Evolutionary conservation across 768 basidiomycete species (phyloP).

Genomic region (Kwoniella mangroviensis): DNA sequence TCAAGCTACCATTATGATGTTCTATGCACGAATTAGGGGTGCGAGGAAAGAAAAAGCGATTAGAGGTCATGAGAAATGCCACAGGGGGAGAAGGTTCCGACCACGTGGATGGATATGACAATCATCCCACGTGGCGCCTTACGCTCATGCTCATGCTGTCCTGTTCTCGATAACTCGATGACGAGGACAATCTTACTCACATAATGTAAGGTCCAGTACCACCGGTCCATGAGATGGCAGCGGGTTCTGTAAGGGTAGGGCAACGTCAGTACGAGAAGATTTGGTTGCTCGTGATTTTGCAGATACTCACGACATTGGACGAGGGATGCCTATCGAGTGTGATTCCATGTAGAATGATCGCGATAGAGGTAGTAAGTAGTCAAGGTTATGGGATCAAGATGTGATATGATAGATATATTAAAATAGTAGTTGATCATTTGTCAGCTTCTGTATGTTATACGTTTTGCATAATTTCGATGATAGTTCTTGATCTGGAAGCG

Average conservation of each 20-base stretch:
- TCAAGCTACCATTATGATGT: background rate
- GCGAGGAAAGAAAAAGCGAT: too few species aligned
- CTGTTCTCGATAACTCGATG: background rate
- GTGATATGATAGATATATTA: background rate
- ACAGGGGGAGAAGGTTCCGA: background rate
- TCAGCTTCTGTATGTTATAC: too few species aligned
- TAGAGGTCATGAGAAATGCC: background rate
- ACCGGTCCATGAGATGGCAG: constrained; percentile 42
- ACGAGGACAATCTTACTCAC: constrained; percentile 25
- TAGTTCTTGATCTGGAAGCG: too few species aligned
- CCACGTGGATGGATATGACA: too few species aligned
- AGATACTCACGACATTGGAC: constrained; percentile 45
- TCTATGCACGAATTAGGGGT: too few species aligned
- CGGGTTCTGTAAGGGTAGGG: constrained; percentile 23
- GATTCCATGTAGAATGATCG: background rate
- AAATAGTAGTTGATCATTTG: too few species aligned
- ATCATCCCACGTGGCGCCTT: too few species aligned
- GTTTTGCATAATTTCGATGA: too few species aligned
- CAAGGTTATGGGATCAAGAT: background rate
- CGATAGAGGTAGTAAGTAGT: background rate
- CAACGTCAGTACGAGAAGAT: background rate
- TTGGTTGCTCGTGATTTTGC: background rate
- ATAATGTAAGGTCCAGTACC: constrained; percentile 48
- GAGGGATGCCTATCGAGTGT: constrained; percentile 35
- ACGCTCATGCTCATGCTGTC: too few species aligned